These are phyloP conservation scores for Tetrahymena thermophila DNA, from an alignment of 73 alveolate genomes.

Conservation along the genomic window DNA sequence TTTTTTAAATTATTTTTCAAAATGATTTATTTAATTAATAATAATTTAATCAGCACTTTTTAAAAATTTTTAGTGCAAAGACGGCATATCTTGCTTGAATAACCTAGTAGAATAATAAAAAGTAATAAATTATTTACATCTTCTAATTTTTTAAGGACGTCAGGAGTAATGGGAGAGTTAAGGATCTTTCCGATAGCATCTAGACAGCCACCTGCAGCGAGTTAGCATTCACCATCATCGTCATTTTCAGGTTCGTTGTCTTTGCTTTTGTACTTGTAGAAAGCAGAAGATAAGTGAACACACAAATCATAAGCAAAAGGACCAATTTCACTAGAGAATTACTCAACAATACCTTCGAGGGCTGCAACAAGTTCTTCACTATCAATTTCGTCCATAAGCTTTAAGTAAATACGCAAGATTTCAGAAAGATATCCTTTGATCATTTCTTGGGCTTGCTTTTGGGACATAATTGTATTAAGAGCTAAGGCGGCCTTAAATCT, in stretches of 20 bases:
- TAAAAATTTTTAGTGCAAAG: slow-evolving; percentile 12
- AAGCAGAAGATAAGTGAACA: slow-evolving; percentile 47
- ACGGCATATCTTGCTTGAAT: too few relatives aligned
- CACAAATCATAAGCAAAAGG: slow-evolving; percentile 75
- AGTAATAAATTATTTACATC: not conserved
- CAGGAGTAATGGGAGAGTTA: slow-evolving; percentile 37
- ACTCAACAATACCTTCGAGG: slow-evolving; percentile 72
- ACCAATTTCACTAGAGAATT: slow-evolving; percentile 58
- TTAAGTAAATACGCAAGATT: slow-evolving; percentile 55
- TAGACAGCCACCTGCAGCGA: slow-evolving; percentile 72
- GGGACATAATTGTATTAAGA: slow-evolving; percentile 43
- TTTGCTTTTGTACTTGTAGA: slow-evolving; percentile 44
- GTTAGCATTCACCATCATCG: slow-evolving; percentile 37
- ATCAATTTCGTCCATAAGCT: slow-evolving; percentile 73
- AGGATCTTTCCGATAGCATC: slow-evolving; percentile 70
- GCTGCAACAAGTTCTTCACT: slow-evolving; percentile 75
- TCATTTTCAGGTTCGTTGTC: slow-evolving; percentile 57
- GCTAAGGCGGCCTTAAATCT: slow-evolving; percentile 67
- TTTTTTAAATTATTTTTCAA: too few relatives aligned
- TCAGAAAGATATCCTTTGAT: slow-evolving; percentile 53
- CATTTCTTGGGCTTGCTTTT: slow-evolving; percentile 49
- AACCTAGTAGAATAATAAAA: too few relatives aligned
- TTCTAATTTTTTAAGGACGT: slow-evolving; percentile 11
- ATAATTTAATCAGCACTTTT: slow-evolving; percentile 10
- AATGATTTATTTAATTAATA: too few relatives aligned